Evolutionary conservation across 495 filamentous ascomycete genomes (phyloP), one percentile per base, ranked within the genome.

Genomic region (Schizothecium vesticola): DNA sequence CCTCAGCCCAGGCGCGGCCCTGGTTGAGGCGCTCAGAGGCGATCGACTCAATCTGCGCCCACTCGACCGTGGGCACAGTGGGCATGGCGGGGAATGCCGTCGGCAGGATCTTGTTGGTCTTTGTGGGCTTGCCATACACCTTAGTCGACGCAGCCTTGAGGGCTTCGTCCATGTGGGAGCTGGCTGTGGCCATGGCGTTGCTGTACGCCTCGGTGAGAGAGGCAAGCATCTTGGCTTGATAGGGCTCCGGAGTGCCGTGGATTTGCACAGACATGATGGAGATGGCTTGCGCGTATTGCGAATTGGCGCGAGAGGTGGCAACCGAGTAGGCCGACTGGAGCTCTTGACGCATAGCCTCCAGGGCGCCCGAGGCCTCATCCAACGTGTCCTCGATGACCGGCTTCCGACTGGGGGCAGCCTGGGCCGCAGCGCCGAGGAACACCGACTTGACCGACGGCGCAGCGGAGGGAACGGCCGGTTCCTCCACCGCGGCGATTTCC

Each of bases 121-220:
- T 69, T 28, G 81, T 81, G 1, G 82, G 76, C 2, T 81, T 81
- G 36, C 81, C 84, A 68, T 83, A 80, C 0, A 83, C 63, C 24
- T 78, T 75, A 28, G 75, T 76, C 0, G 84, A 85, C n/a, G 79
- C 85, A 16, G 77, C 77, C 21, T 72, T 77, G 56, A 86, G 62
- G 6, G 85, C 84, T 1, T 79, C 77, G 31, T 88, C 79, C 10
- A 89, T 76, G 56, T 84, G 82, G 3, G 85, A 81, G 70, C 84
- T 89, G 10, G 89, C 90, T 16, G 86, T 84, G 1, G 82, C 82
- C 63, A 90, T 73, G 4, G 90, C 86, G 25, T 84, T 85, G 29
- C 89, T 90, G 75, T 92, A 93, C 9, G 86, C 90, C 11, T 80
- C 82, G 25, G 91, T 88, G 43, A 91, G 84, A 0, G 89, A 90